Percentiles rank a stretch among this genome's conserved stretches.
phyloP scores from a whole-genome alignment of 805 yeast species.

The Candida andamanensis region DNA sequence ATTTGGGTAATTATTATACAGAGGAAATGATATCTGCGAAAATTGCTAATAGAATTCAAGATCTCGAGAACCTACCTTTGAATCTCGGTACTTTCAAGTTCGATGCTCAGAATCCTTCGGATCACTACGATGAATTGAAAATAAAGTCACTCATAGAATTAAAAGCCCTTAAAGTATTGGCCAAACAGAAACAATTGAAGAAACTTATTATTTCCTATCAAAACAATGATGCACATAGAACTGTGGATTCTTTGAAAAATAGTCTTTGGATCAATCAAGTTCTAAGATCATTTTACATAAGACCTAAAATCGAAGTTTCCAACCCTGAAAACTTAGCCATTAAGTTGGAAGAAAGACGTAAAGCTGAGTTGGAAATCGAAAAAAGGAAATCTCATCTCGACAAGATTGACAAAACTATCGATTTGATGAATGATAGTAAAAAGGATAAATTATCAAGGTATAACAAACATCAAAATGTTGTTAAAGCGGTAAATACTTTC shows the following conservation, averaged over 20 bases:
- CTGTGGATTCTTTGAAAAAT: constrained; percentile 44
- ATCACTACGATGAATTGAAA: constrained; percentile 49
- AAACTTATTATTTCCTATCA: constrained; percentile 51
- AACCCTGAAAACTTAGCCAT: constrained; percentile 74
- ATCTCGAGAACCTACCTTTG: constrained; percentile 63
- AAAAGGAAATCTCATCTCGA: constrained; percentile 48
- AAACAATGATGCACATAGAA: constrained; percentile 53
- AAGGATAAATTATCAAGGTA: constrained; percentile 14
- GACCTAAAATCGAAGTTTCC: constrained; percentile 65
- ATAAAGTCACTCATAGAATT: constrained; percentile 65
- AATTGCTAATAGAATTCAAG: constrained; percentile 52
- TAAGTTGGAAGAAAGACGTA: constrained; percentile 68
- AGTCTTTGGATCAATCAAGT: constrained; percentile 60
- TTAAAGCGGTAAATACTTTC: constrained; percentile 38
- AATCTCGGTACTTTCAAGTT: constrained; percentile 57
- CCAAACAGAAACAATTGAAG: constrained; percentile 67
- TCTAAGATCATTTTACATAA: constrained; percentile 60
- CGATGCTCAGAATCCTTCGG: constrained; percentile 24
- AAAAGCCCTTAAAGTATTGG: constrained; percentile 58
- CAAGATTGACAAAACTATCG: constrained; percentile 36
- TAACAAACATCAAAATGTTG: constrained; percentile 23
- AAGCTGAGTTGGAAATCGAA: constrained; percentile 46
- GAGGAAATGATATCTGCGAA: constrained; percentile 53
- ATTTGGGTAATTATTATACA: constrained; percentile 45
- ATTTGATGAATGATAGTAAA: constrained; percentile 15